Conservation (phyloP, 192 early-diverging fungal species). For the Coemansia furcata region DNA sequence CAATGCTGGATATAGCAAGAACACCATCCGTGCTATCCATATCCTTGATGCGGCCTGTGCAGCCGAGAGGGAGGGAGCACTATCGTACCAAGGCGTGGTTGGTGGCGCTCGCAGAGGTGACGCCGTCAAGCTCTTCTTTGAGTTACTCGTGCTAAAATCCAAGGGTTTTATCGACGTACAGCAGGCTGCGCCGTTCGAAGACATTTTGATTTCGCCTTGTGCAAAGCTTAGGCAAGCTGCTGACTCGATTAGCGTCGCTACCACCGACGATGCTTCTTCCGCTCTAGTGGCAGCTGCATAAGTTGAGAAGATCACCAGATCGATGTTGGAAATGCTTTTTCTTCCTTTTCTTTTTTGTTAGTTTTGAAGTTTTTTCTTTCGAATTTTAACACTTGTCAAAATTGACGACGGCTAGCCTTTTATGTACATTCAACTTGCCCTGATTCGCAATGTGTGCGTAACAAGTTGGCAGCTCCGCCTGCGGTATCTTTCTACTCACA, state of each 20-base stretch:
- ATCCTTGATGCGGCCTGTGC: slow-evolving; percentile 55
- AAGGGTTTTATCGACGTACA: slow-evolving; percentile 79
- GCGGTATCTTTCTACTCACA: not conserved
- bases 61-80: slow-evolving; percentile 20
- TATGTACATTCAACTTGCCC: not conserved
- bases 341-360: not conserved
- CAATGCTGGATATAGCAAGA: slow-evolving; percentile 55
- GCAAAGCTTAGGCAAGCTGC: slow-evolving; percentile 31
- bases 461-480: not conserved
- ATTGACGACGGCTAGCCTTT: not conserved
- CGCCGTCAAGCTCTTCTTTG: slow-evolving; percentile 87
- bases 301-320: not conserved
- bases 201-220: slow-evolving; percentile 67
- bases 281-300: not conserved
- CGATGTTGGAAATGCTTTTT: not conserved
- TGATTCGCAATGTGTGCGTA: not conserved
- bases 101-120: slow-evolving; percentile 59
- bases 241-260: slow-evolving; percentile 19
- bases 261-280: not conserved
- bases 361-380: not conserved
- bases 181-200: slow-evolving; percentile 79
- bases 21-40: slow-evolving; percentile 63
- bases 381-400: not conserved
- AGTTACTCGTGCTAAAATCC: slow-evolving; percentile 86
- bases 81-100: slow-evolving; percentile 39